Evolutionary conservation across 2,329 filamentous ascomycete species (phyloP).

Genomic region (Berkeleyomyces rouxiae): DNA sequence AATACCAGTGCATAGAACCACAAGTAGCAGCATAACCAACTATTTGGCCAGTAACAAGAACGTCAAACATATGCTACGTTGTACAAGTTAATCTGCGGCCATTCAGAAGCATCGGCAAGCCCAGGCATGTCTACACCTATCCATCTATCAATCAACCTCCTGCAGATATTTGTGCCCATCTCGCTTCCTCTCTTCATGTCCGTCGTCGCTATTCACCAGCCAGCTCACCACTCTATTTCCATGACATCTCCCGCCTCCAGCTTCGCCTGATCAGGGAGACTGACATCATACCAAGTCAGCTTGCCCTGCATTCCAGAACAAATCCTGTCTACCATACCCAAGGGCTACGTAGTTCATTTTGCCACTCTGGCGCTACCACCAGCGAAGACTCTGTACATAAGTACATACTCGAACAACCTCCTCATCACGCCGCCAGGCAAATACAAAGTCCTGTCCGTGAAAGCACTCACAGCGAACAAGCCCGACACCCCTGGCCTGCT

Average conservation of each 20-base stretch:
- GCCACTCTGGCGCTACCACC: no score
- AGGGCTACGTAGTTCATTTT: no score
- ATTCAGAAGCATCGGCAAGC: no score
- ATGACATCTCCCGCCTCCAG: neutral
- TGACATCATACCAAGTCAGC: neutral
- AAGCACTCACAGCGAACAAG: neutral
- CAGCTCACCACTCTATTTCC: neutral
- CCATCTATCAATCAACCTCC: neutral
- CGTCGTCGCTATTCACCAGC: neutral
- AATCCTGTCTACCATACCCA: neutral
- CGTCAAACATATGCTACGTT: neutral
- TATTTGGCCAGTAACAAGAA: neutral
- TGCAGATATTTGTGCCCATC: no score
- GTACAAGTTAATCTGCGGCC: neutral
- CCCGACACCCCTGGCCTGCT: neutral
- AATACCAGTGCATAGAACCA: neutral
- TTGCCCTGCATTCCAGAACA: constrained; percentile 5
- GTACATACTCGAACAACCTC: no score
- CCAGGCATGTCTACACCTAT: neutral
- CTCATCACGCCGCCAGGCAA: no score
- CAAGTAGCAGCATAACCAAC: neutral
- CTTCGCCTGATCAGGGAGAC: neutral
- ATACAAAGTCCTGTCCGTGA: no score
- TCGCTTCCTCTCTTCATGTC: neutral
- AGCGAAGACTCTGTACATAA: no score